phyloP scores from a whole-genome alignment of 768 basidiomycete species.

The Russula sp. region DNA sequence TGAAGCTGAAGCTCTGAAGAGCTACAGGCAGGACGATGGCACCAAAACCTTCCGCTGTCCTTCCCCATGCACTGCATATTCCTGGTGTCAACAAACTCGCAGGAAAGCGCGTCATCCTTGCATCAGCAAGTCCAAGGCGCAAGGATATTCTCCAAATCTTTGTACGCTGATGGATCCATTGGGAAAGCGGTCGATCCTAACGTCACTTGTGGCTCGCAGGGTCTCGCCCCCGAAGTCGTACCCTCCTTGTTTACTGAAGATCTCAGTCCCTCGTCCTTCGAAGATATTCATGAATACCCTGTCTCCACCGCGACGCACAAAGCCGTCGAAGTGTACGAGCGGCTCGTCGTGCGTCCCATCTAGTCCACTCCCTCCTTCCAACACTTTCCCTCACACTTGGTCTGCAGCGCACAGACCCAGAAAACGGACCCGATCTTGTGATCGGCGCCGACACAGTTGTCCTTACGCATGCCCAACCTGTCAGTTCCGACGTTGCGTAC shows the following conservation, averaged over 20 bases:
- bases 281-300: constrained; percentile 65
- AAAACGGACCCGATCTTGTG: constrained; percentile 72
- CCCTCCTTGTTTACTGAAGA: constrained; percentile 80
- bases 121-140: constrained; percentile 80
- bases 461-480: constrained; percentile 64
- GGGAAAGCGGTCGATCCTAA: background rate
- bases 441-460: constrained; percentile 94
- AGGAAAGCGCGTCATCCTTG: constrained; percentile 75
- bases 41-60: constrained; percentile 31
- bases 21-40: background rate
- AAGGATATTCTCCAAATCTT: constrained; percentile 73
- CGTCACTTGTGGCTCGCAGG: constrained; percentile 30
- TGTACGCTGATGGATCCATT: constrained; percentile 39
- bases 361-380: background rate
- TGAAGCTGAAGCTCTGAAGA: too few species aligned
- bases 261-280: constrained; percentile 57
- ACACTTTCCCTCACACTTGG: background rate
- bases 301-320: constrained; percentile 71
- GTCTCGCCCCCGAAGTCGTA: constrained; percentile 60
- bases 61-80: constrained; percentile 55
- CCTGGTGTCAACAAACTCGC: constrained; percentile 59
- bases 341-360: constrained; percentile 51
- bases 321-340: constrained; percentile 81
- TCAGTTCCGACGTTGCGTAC: constrained; percentile 48
- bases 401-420: constrained; percentile 43